Evolutionary conservation across 306 rosid species (phyloP).

Genomic region (Prosopis cineraria): DNA sequence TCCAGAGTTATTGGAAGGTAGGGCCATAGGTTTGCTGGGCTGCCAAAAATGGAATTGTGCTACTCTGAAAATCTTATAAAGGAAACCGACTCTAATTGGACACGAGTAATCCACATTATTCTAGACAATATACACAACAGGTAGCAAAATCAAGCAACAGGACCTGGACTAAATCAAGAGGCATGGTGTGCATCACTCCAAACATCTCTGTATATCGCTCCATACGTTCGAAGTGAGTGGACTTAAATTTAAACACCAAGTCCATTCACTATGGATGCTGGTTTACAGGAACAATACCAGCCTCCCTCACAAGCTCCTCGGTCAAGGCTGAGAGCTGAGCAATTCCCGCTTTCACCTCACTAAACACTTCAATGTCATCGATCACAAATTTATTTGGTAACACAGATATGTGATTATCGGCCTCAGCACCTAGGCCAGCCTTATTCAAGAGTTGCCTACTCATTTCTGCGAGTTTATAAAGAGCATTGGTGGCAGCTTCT

Average conservation of each 20-base stretch:
- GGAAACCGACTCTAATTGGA: not conserved
- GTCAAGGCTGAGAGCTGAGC: slow-evolving; percentile 69
- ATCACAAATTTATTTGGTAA: slow-evolving; percentile 11
- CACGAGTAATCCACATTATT: not conserved
- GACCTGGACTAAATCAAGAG: not conserved
- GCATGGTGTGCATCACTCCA: too few relatives aligned
- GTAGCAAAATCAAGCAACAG: not conserved
- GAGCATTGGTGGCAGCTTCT: slow-evolving; percentile 81
- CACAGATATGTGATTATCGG: slow-evolving; percentile 35
- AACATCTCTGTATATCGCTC: too few relatives aligned
- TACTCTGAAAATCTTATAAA: slow-evolving; percentile 5
- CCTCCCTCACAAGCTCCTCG: slow-evolving; percentile 71
- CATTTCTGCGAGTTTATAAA: slow-evolving; percentile 67
- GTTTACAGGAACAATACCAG: slow-evolving; percentile 53
- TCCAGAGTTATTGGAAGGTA: not conserved
- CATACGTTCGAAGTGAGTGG: too few relatives aligned
- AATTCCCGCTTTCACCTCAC: slow-evolving; percentile 58
- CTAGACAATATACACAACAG: not conserved
- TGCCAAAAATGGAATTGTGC: not conserved
- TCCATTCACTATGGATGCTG: slow-evolving; percentile 29
- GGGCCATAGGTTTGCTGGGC: not conserved
- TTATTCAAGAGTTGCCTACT: slow-evolving; percentile 62
- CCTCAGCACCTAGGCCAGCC: slow-evolving; percentile 50
- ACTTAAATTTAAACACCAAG: not conserved
- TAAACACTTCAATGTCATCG: slow-evolving; percentile 37